These are phyloP conservation scores for Erythrobasidium yunnanense DNA, from an alignment of 768 basidiomycete species.

Conservation along the genomic window DNA sequence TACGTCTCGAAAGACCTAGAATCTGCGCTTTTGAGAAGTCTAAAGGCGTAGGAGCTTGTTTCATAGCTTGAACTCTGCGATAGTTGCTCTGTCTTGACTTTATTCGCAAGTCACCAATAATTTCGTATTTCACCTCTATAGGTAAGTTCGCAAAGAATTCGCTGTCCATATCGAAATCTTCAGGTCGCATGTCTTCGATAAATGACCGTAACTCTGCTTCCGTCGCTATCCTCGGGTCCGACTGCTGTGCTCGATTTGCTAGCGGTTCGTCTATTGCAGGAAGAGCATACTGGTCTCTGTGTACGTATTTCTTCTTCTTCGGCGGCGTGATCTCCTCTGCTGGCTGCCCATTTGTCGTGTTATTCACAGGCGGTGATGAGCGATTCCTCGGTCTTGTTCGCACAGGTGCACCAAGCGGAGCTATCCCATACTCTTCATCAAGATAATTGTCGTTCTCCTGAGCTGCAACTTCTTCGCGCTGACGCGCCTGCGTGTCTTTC, in stretches of 20 bases:
- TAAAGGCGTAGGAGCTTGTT: conserved; percentile 66
- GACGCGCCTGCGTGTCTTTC: conserved; percentile 43
- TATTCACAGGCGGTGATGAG: conserved; percentile 25
- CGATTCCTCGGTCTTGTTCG: not conserved
- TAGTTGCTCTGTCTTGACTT: conserved; percentile 92
- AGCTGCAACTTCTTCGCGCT: conserved; percentile 47
- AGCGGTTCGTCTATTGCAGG: conserved; percentile 65
- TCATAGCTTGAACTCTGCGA: conserved; percentile 81
- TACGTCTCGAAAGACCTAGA: conserved; percentile 73
- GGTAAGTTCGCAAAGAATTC: conserved; percentile 83
- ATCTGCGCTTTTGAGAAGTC: conserved; percentile 98
- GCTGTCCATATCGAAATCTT: conserved; percentile 85
- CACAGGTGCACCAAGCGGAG: conserved; percentile 50
- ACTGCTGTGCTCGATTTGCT: conserved; percentile 56
- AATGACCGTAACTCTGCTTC: conserved; percentile 86
- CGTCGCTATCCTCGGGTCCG: conserved; percentile 87
- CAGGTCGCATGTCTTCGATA: conserved; percentile 90
- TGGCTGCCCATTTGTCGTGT: not conserved
- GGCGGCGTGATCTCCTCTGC: conserved; percentile 36
- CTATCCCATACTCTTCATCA: conserved; percentile 50
- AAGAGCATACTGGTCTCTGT: conserved; percentile 73
- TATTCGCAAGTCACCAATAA: conserved; percentile 85
- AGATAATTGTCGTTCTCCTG: conserved; percentile 67
- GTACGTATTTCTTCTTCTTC: conserved; percentile 43
- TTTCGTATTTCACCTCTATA: conserved; percentile 94